phyloP scores from a whole-genome alignment of 2,329 filamentous ascomycete genomes.

The Davidsoniella eucalypti region DNA sequence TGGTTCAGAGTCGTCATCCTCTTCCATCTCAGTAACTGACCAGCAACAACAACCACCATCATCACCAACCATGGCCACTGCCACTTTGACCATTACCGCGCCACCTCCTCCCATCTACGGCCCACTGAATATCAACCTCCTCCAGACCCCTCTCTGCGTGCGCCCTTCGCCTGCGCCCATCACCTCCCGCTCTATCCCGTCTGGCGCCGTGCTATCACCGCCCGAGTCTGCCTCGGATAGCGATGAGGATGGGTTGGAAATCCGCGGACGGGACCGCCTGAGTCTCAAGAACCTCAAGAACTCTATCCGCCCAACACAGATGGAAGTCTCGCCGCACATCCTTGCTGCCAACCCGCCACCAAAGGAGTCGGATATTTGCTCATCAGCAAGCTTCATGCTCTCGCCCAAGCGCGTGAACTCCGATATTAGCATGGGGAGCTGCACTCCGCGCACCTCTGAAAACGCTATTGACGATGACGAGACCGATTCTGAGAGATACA shows the following conservation, averaged over 20 bases:
- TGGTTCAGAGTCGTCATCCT: conserved; percentile 9
- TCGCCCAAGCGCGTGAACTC: conserved; percentile 37
- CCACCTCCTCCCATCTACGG: conserved; percentile 7
- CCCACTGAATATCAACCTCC: conserved; percentile 16
- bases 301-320: conserved; percentile 45
- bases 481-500: conserved; percentile 42
- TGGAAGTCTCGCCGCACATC: conserved; percentile 15
- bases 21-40: conserved; percentile 1
- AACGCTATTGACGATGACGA: conserved; percentile 45
- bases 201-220: conserved; percentile 75
- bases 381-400: conserved; percentile 15
- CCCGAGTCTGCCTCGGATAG: conserved; percentile 61
- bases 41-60: conserved; percentile 2
- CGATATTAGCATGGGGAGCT: conserved; percentile 29
- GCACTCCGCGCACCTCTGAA: conserved; percentile 26
- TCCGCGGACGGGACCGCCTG: conserved; percentile 32
- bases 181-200: conserved; percentile 59
- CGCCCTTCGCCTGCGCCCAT: conserved; percentile 73
- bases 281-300: conserved; percentile 57
- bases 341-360: conserved; percentile 27
- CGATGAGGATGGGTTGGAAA: conserved; percentile 45
- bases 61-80: conserved; percentile 11
- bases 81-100: conserved; percentile 10
- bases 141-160: conserved; percentile 41
- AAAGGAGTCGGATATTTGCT: conserved; percentile 22